Base-by-base conservation (phyloP, 1,284 basidiomycete species). In the Baeospora myosura region DNA sequence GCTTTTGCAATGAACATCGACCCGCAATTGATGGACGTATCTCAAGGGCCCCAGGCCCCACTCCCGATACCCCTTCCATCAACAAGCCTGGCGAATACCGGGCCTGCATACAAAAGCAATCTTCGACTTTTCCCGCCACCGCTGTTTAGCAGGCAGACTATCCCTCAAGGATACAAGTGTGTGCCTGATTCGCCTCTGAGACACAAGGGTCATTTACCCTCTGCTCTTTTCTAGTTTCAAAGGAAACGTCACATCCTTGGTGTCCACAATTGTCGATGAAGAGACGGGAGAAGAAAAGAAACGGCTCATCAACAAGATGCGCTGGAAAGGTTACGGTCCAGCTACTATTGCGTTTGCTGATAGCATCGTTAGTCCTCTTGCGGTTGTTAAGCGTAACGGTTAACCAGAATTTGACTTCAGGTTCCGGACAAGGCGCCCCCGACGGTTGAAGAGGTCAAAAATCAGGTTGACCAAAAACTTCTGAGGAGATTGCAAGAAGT, bases 41-140 rank as follows among this genome's bases (percentile, higher is more conserved):
- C 26, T 14, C n/a, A 8, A 8, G 8, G 26, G 26, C 31, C 10
- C 44, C 40, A 49, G 52, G 36, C 8, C 35, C 26, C 20, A 4
- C 12, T 11, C 31, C 20, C 32, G 32, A 40, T 7, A 22, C 17
- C n/a, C 22, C 37, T 20, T 11, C 32, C 3, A 22, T 14, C 25
- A 32, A 11, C 33, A 32, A 45, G 14, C n/a, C 46, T 52, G 25
- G 34, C 41, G 30, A 45, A 48, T 41, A 35, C 49, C 31, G 48
- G 20, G 32, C 12, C 16, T 17, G 20, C 32, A 7, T 33, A 8
- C 32, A 64, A 60, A 46, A 81, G 78, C 51, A 79, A 80, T 52
- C 63, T 89, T 14, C 72, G 83, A 17, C 65, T 88, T 7, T 78
- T 89, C 46, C 88, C 90, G 23, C 89, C 90, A 1, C 88, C 89